Percentiles rank a stretch among this genome's conserved stretches.
These are phyloP conservation scores for Arthrobotrys musiformis DNA, from an alignment of 2,329 filamentous ascomycete species.

Conservation along the genomic window DNA sequence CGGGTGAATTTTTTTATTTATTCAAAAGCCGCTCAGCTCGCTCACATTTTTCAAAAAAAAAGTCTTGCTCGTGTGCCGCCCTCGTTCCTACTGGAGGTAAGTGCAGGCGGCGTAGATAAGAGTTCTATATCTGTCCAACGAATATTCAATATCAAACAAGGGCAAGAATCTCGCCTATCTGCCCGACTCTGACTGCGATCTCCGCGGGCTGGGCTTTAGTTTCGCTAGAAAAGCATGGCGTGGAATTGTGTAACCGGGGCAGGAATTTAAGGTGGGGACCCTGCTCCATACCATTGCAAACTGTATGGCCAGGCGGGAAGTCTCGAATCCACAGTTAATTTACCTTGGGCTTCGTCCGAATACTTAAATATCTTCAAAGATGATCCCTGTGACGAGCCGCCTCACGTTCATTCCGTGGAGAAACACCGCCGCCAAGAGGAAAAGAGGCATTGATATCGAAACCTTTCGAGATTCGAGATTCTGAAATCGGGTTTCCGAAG, in stretches of 20 bases:
- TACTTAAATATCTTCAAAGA: not conserved
- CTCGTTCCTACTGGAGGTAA: not conserved
- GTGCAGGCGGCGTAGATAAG: constrained; percentile 4
- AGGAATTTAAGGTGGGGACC: constrained; percentile 12
- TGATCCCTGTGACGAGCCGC: constrained; percentile 33
- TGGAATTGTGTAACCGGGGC: constrained; percentile 32
- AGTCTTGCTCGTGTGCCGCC: constrained; percentile 3
- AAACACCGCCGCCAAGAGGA: constrained; percentile 19
- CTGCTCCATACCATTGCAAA: not conserved
- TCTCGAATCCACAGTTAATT: constrained; percentile 13
- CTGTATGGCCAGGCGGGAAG: too few relatives aligned
- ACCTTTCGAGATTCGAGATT: constrained; percentile 5
- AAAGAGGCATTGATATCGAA: not conserved
- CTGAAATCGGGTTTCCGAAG: not conserved
- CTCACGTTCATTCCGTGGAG: constrained; percentile 22
- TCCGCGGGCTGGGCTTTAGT: constrained; percentile 23
- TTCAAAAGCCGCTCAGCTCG: not conserved
- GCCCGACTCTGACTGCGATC: constrained; percentile 14
- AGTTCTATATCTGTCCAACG: not conserved
- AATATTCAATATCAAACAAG: constrained; percentile 11
- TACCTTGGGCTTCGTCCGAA: not conserved
- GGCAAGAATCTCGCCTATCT: constrained; percentile 33
- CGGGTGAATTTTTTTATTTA: not conserved
- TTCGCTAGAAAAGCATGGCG: constrained; percentile 8
- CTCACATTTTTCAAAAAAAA: not conserved